phyloP scores from a whole-genome alignment of 306 rosid genomes.

The Inga oerstediana region DNA sequence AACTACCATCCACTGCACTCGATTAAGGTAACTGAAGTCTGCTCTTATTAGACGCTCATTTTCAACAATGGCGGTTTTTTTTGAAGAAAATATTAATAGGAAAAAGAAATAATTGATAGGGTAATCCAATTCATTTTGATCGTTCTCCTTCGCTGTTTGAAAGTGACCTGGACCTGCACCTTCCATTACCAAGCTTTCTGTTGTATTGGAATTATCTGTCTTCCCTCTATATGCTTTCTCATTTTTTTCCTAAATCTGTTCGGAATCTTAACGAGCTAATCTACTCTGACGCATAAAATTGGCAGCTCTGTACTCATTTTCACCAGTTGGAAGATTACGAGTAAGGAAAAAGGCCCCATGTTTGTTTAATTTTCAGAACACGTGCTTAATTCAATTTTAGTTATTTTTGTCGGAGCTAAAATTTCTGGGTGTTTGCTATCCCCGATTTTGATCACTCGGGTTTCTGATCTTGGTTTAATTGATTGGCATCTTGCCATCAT shows the following conservation, averaged over 20 bases:
- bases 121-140: constrained; percentile 6
- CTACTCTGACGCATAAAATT: constrained; percentile 60
- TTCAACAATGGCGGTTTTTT: neutral
- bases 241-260: constrained; percentile 32
- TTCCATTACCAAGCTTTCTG: constrained; percentile 36
- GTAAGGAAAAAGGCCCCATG: constrained; percentile 33
- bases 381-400: constrained; percentile 31
- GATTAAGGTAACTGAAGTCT: neutral
- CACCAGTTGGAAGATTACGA: constrained; percentile 42
- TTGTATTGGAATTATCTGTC: neutral
- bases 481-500: constrained; percentile 17
- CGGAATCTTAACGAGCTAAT: constrained; percentile 54
- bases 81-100: neutral
- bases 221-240: neutral
- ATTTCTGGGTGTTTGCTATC: constrained; percentile 25
- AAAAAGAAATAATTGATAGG: neutral
- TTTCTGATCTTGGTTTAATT: constrained; percentile 26
- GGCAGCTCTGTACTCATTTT: constrained; percentile 45
- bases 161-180: constrained; percentile 51
- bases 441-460: constrained; percentile 29
- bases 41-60: neutral
- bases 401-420: constrained; percentile 20
- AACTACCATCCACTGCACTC: neutral
- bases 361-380: constrained; percentile 22
- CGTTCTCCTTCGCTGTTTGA: constrained; percentile 31